These are phyloP conservation scores for Pyricularia sp. DNA, from an alignment of 2,329 filamentous ascomycete genomes.

Conservation along the genomic window DNA sequence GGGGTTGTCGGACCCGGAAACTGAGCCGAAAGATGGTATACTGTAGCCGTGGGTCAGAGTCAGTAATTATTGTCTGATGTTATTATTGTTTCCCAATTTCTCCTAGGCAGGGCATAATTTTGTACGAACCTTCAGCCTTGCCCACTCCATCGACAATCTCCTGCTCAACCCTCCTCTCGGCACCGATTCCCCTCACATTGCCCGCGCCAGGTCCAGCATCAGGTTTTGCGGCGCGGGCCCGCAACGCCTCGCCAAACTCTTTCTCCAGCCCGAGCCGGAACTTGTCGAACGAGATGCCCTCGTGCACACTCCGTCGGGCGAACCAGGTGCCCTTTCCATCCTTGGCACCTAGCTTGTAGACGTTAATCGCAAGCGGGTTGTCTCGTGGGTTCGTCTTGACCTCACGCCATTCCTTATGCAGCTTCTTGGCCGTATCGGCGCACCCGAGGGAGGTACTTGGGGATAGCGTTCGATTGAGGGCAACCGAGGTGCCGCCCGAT, in stretches of 20 bases:
- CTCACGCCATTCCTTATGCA: slow-evolving; percentile 85
- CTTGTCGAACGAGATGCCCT: slow-evolving; percentile 64
- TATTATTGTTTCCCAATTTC: not conserved
- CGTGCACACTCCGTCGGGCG: slow-evolving; percentile 72
- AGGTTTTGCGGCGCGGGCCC: slow-evolving; percentile 29
- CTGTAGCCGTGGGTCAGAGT: slow-evolving; percentile 26
- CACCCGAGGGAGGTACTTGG: slow-evolving; percentile 20
- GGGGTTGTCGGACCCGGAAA: slow-evolving; percentile 85
- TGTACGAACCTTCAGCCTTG: slow-evolving; percentile 47
- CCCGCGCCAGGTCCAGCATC: slow-evolving; percentile 60
- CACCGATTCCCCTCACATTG: slow-evolving; percentile 77
- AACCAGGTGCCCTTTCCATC: slow-evolving; percentile 89
- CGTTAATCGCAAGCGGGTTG: slow-evolving; percentile 65
- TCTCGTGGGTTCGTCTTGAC: slow-evolving; percentile 62
- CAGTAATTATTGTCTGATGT: not conserved
- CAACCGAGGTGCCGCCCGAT: slow-evolving; percentile 32
- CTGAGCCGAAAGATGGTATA: slow-evolving; percentile 79
- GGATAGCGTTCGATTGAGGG: slow-evolving; percentile 38
- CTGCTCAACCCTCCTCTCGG: slow-evolving; percentile 64
- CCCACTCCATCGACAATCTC: slow-evolving; percentile 47
- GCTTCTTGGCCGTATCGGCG: slow-evolving; percentile 33
- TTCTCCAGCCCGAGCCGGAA: slow-evolving; percentile 69
- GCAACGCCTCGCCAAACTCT: slow-evolving; percentile 74
- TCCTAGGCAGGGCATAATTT: not conserved
- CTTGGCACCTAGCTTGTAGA: slow-evolving; percentile 71